Evolutionary conservation across 2,329 filamentous ascomycete genomes (phyloP).

Genomic region (Cladophialophora carrionii): DNA sequence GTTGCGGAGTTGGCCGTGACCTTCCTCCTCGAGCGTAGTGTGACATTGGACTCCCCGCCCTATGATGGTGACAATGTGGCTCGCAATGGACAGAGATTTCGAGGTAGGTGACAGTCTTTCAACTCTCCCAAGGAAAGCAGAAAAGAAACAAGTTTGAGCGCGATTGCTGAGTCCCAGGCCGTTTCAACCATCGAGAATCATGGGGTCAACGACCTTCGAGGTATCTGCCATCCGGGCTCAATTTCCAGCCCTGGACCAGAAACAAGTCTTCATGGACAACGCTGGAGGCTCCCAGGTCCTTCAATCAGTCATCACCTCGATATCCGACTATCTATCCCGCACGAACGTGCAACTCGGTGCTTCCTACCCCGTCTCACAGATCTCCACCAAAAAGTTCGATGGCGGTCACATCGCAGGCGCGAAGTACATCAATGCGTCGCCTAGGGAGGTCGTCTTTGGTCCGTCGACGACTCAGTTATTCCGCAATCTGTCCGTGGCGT

Average conservation of each 20-base stretch:
- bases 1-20: neutral
- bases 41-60: neutral
- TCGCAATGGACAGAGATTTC: neutral
- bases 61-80: neutral
- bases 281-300: constrained; percentile 75
- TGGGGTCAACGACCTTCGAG: constrained; percentile 51
- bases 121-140: neutral
- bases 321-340: constrained; percentile 66
- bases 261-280: constrained; percentile 77
- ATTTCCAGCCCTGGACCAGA: constrained; percentile 69
- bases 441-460: constrained; percentile 72
- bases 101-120: neutral
- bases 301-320: constrained; percentile 66
- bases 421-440: constrained; percentile 68
- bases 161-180: neutral
- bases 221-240: constrained; percentile 59
- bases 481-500: constrained; percentile 66
- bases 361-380: constrained; percentile 64
- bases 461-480: constrained; percentile 76
- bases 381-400: constrained; percentile 63
- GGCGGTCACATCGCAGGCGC: constrained; percentile 68
- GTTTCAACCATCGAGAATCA: constrained; percentile 7
- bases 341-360: constrained; percentile 78
- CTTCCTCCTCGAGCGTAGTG: neutral
- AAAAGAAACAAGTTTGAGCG: neutral